These are phyloP conservation scores for Paraleonurus japonicus DNA, from an alignment of 257 asterid genomes.

Conservation along the genomic window DNA sequence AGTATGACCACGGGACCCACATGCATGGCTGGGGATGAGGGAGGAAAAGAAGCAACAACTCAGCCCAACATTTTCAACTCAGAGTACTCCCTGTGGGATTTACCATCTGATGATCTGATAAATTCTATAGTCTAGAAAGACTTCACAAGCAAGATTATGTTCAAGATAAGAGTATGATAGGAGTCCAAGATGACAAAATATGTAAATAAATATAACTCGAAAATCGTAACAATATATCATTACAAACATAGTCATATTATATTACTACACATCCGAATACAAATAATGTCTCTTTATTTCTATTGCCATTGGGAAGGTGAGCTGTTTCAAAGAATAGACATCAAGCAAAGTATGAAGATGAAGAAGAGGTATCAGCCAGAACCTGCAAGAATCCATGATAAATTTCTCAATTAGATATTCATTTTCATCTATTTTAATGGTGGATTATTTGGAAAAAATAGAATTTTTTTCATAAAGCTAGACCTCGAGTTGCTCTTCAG, in stretches of 20 bases:
- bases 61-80: slow-evolving; percentile 45
- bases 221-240: slow-evolving; percentile 7
- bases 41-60: slow-evolving; percentile 36
- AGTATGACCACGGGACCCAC: slow-evolving; percentile 51
- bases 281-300: slow-evolving; percentile 17
- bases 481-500: slow-evolving; percentile 99
- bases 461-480: background rate
- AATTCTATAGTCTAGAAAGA: slow-evolving; percentile 23
- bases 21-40: slow-evolving; percentile 40
- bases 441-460: background rate
- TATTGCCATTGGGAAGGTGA: slow-evolving; percentile 7
- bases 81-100: slow-evolving; percentile 62
- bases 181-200: background rate
- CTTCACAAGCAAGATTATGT: background rate
- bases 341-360: slow-evolving; percentile 97
- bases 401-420: slow-evolving; percentile 7
- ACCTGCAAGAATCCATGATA: slow-evolving; percentile 56
- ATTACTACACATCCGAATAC: slow-evolving; percentile 13
- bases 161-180: slow-evolving; percentile 13
- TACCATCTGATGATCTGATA: slow-evolving; percentile 56
- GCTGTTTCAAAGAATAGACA: slow-evolving; percentile 17
- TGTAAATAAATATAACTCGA: slow-evolving; percentile 6
- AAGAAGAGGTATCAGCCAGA: slow-evolving; percentile 90
- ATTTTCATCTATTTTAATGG: background rate
- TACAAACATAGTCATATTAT: slow-evolving; percentile 9